These are phyloP conservation scores for Colletotrichum theobromicola DNA, from an alignment of 2,329 filamentous ascomycete genomes.

Conservation along the genomic window DNA sequence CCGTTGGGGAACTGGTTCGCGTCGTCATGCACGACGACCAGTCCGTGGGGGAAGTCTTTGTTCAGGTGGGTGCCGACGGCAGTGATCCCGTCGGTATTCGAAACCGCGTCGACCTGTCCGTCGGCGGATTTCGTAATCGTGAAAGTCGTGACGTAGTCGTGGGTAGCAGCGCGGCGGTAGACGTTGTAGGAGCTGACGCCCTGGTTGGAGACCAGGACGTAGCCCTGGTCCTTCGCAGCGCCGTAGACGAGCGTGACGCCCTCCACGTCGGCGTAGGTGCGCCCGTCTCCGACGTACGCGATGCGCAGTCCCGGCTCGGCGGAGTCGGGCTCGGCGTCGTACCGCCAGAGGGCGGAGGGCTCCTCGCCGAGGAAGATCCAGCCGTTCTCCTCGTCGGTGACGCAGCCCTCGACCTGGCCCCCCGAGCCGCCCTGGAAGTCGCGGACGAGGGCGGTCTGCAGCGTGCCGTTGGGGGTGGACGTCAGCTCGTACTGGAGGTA, in stretches of 20 bases:
- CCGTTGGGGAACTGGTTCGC: slow-evolving; percentile 54
- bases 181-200: slow-evolving; percentile 58
- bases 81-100: slow-evolving; percentile 57
- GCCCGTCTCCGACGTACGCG: slow-evolving; percentile 50
- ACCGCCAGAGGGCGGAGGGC: slow-evolving; percentile 56
- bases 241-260: slow-evolving; percentile 57
- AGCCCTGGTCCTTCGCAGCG: slow-evolving; percentile 45
- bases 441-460: slow-evolving; percentile 53
- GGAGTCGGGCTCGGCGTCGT: slow-evolving; percentile 53
- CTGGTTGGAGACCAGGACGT: slow-evolving; percentile 57
- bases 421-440: slow-evolving; percentile 55
- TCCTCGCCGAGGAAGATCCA: slow-evolving; percentile 59
- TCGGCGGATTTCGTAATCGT: slow-evolving; percentile 47
- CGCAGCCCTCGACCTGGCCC: slow-evolving; percentile 60
- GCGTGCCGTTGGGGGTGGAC: slow-evolving; percentile 40
- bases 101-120: slow-evolving; percentile 52
- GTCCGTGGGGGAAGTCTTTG: slow-evolving; percentile 43
- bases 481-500: slow-evolving; percentile 59
- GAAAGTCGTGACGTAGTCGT: slow-evolving; percentile 55
- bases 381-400: slow-evolving; percentile 55
- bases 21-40: slow-evolving; percentile 59
- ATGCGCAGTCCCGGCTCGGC: slow-evolving; percentile 36
- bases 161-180: slow-evolving; percentile 52
- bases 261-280: slow-evolving; percentile 58
- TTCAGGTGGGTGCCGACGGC: slow-evolving; percentile 50